Percentiles rank a stretch among this genome's conserved stretches.
These are phyloP conservation scores for Pleomassaria siparia DNA, from an alignment of 2,329 filamentous ascomycete species.

Conservation along the genomic window DNA sequence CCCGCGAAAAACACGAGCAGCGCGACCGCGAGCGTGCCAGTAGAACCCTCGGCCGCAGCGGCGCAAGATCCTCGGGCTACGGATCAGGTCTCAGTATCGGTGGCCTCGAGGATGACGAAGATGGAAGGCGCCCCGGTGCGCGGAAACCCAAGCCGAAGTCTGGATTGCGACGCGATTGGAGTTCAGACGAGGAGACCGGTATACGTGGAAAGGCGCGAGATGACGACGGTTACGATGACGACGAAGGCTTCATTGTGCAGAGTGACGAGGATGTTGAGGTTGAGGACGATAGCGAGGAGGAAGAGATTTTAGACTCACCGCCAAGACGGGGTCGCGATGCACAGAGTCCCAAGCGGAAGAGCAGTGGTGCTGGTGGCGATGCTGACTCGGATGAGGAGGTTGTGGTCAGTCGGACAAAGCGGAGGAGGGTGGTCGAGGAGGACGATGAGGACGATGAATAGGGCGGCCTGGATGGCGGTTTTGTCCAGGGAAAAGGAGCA, in stretches of 20 bases:
- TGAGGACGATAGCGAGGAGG: conserved; percentile 59
- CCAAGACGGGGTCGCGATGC: conserved; percentile 29
- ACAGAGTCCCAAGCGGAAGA: conserved; percentile 44
- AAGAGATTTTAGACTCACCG: conserved; percentile 45
- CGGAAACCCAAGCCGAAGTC: conserved; percentile 40
- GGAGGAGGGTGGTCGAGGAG: conserved; percentile 50
- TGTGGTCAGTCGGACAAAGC: conserved; percentile 35
- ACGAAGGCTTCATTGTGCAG: conserved; percentile 75
- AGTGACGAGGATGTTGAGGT: conserved; percentile 72
- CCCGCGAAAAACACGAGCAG: conserved; percentile 67
- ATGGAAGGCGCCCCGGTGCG: conserved; percentile 29
- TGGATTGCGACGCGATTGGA: conserved; percentile 51
- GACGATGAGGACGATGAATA: conserved; percentile 53
- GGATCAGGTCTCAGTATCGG: conserved; percentile 64
- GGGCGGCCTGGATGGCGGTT: background rate
- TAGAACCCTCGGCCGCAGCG: conserved; percentile 52
- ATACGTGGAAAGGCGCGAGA: conserved; percentile 57
- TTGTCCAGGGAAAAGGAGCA: background rate
- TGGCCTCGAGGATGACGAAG: conserved; percentile 67
- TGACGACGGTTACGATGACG: conserved; percentile 78
- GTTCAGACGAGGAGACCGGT: conserved; percentile 78
- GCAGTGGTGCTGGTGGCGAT: conserved; percentile 27
- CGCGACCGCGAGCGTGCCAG: conserved; percentile 62
- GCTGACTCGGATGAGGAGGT: conserved; percentile 42
- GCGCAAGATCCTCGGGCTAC: conserved; percentile 53